These are phyloP conservation scores for Bullera alba DNA, from an alignment of 768 basidiomycete species.

Conservation along the genomic window DNA sequence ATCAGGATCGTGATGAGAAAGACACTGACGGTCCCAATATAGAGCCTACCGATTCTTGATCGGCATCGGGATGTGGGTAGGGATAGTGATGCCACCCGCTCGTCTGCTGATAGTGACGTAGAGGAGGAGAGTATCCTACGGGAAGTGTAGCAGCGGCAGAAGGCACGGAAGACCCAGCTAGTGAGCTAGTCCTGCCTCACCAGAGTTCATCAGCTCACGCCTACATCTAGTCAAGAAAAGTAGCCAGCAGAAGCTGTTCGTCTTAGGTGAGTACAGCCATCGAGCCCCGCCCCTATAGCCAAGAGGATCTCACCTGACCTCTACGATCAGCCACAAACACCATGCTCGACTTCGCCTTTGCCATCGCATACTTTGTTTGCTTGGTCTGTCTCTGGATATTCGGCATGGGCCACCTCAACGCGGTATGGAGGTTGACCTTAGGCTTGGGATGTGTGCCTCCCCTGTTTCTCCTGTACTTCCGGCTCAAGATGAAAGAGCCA, in stretches of 20 bases:
- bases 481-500: constrained; percentile 70
- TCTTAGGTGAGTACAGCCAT: constrained; percentile 36
- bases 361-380: constrained; percentile 49
- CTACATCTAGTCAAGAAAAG: constrained; percentile 57
- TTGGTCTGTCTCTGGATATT: constrained; percentile 86
- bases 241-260: constrained; percentile 78
- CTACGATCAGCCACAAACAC: constrained; percentile 65
- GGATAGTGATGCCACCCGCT: background rate
- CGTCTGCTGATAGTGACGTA: constrained; percentile 1
- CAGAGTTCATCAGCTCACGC: background rate
- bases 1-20: background rate
- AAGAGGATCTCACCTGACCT: background rate
- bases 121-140: constrained; percentile 61
- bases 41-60: constrained; percentile 62
- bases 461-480: constrained; percentile 74
- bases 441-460: constrained; percentile 80
- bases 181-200: constrained; percentile 1
- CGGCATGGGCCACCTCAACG: constrained; percentile 68
- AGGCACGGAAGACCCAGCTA: constrained; percentile 71
- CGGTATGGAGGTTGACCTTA: constrained; percentile 79
- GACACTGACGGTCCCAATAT: background rate
- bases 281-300: background rate
- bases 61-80: constrained; percentile 59
- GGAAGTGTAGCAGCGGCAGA: constrained; percentile 59
- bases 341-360: constrained; percentile 67